Conservation (phyloP, 305 asterid species). For the Fraxinus greggii region DNA sequence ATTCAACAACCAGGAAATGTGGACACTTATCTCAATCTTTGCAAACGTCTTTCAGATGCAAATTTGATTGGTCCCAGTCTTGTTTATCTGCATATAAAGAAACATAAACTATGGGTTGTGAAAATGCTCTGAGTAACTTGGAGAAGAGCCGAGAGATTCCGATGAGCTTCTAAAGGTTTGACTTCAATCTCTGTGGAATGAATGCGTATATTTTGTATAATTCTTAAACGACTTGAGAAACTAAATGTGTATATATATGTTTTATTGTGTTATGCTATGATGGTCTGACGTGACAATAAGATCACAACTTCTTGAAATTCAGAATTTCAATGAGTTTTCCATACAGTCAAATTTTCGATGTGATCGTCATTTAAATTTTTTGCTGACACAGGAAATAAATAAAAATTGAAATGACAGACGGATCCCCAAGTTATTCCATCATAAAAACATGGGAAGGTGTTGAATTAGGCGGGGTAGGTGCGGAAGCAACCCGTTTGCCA, state of each 20-base stretch:
- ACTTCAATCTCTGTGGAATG: neutral
- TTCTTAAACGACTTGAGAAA: neutral
- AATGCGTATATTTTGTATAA: neutral
- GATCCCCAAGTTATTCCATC: neutral
- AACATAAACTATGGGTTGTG: slow-evolving; percentile 72
- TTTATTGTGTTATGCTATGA: neutral
- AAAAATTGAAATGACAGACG: neutral
- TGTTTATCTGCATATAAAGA: slow-evolving; percentile 68
- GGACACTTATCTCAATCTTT: slow-evolving; percentile 61
- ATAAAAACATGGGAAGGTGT: slow-evolving; percentile 24
- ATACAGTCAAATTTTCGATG: neutral
- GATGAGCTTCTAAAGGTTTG: neutral
- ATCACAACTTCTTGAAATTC: neutral
- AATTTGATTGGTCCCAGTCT: slow-evolving; percentile 67
- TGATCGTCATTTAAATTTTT: neutral
- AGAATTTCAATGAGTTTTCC: neutral
- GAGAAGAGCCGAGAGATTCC: neutral
- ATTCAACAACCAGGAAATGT: slow-evolving; percentile 58
- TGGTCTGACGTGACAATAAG: neutral
- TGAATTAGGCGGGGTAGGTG: slow-evolving; percentile 27
- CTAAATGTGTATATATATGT: neutral
- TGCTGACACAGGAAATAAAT: neutral
- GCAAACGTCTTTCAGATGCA: slow-evolving; percentile 71
- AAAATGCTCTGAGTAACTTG: slow-evolving; percentile 55
- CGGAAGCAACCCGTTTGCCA: slow-evolving; percentile 21